A percentile compares a stretch with the other conserved stretches of the same genome.
These are phyloP conservation scores for Ochromonadaceae sp. DNA, from an alignment of 352 stramenopile genomes.

Conservation along the genomic window DNA sequence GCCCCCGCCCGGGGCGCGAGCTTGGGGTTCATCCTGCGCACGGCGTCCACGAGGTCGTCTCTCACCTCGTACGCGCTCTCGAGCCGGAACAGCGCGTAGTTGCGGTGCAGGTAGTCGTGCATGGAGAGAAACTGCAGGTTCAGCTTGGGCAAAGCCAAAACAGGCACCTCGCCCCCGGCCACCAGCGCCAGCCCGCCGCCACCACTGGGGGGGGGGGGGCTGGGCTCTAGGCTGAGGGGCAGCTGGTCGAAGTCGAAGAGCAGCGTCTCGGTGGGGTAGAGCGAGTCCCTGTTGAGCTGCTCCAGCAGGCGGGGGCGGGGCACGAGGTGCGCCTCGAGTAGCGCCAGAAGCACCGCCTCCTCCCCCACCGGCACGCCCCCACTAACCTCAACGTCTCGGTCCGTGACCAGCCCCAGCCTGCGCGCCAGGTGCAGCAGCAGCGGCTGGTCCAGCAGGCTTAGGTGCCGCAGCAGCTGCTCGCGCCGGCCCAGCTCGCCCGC, in stretches of 20 bases:
- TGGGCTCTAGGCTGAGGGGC: constrained; percentile 14
- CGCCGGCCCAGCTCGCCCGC: constrained; percentile 16
- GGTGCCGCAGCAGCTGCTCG: background rate
- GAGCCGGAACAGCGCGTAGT: constrained; percentile 68
- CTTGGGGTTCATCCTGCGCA: constrained; percentile 49
- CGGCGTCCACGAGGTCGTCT: constrained; percentile 43
- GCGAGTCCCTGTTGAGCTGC: constrained; percentile 32
- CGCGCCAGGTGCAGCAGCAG: constrained; percentile 18
- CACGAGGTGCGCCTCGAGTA: constrained; percentile 22
- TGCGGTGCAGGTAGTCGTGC: constrained; percentile 76
- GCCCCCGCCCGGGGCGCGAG: too few species aligned
- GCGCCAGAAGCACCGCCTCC: constrained; percentile 18
- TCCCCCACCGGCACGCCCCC: background rate
- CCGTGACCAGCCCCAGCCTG: background rate
- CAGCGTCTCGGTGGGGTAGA: constrained; percentile 64
- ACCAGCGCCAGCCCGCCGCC: background rate
- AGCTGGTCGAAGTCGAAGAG: constrained; percentile 59
- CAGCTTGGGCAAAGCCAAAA: constrained; percentile 78
- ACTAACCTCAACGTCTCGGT: background rate
- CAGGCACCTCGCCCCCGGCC: constrained; percentile 23
- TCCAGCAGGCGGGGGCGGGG: constrained; percentile 36
- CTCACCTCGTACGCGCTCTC: constrained; percentile 63
- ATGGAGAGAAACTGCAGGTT: constrained; percentile 84
- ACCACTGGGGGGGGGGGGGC: constrained; percentile 10
- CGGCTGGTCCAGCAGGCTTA: background rate